phyloP scores from a whole-genome alignment of 2,329 filamentous ascomycete species.

The Epichloe scottii region DNA sequence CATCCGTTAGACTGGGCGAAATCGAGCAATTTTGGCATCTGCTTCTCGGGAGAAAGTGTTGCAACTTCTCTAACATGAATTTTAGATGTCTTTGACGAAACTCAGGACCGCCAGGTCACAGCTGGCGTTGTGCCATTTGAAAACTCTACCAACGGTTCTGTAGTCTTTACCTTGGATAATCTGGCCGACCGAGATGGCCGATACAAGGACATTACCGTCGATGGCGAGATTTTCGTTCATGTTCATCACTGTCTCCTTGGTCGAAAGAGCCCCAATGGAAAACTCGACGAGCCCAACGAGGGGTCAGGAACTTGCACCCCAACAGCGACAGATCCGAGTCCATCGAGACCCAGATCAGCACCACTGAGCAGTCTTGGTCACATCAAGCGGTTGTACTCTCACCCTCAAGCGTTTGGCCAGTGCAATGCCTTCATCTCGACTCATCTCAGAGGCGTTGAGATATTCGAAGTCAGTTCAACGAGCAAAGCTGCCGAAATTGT shows the following conservation, averaged over 20 bases:
- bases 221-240: slow-evolving; percentile 72
- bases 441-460: slow-evolving; percentile 61
- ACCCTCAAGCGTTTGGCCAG: slow-evolving; percentile 93
- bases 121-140: slow-evolving; percentile 88
- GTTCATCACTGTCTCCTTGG: slow-evolving; percentile 84
- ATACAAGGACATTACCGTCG: slow-evolving; percentile 61
- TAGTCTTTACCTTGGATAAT: slow-evolving; percentile 80
- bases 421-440: slow-evolving; percentile 62
- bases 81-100: slow-evolving; percentile 65
- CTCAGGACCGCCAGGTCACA: slow-evolving; percentile 51
- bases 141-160: slow-evolving; percentile 89
- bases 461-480: slow-evolving; percentile 74
- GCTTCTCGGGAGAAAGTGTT: no score
- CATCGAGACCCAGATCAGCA: slow-evolving; percentile 30
- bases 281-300: slow-evolving; percentile 17
- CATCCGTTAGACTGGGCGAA: neutral
- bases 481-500: slow-evolving; percentile 74
- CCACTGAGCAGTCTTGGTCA: slow-evolving; percentile 42
- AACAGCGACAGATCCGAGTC: slow-evolving; percentile 32
- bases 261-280: slow-evolving; percentile 17
- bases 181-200: slow-evolving; percentile 59
- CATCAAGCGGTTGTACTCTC: slow-evolving; percentile 72
- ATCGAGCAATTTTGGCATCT: neutral
- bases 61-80: neutral
- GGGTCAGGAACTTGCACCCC: slow-evolving; percentile 36